phyloP scores from a whole-genome alignment of 2,329 filamentous ascomycete species.

The Ascochyta fabae region DNA sequence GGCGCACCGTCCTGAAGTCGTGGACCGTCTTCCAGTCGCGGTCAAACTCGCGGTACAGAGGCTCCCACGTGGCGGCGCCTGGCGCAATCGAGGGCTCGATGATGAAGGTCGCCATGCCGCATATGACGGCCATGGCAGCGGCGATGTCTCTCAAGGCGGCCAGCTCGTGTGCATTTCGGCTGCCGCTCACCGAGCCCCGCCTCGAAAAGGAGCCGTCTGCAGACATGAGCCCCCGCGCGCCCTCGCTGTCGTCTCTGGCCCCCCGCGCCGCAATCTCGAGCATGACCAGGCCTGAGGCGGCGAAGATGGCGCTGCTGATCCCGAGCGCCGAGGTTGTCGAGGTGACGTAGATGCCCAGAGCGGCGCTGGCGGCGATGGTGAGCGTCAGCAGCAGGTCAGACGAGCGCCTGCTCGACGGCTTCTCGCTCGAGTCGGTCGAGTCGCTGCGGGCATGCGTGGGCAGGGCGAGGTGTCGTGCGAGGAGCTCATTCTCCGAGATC shows the following conservation, averaged over 20 bases:
- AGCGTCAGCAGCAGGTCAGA: slow-evolving; percentile 41
- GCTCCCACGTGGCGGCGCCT: slow-evolving; percentile 37
- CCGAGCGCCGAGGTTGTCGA: slow-evolving; percentile 49
- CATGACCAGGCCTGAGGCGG: slow-evolving; percentile 50
- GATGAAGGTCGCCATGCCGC: slow-evolving; percentile 36
- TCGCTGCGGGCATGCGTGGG: slow-evolving; percentile 32
- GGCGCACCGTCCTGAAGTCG: slow-evolving; percentile 33
- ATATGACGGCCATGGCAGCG: slow-evolving; percentile 30
- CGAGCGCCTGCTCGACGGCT: slow-evolving; percentile 29
- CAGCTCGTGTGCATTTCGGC: slow-evolving; percentile 31
- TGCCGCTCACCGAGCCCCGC: slow-evolving; percentile 32
- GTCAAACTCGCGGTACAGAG: slow-evolving; percentile 29
- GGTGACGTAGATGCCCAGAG: slow-evolving; percentile 44
- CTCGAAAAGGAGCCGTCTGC: slow-evolving; percentile 44
- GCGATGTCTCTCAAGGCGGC: slow-evolving; percentile 41
- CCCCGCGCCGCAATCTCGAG: slow-evolving; percentile 46
- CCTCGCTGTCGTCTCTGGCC: slow-evolving; percentile 31
- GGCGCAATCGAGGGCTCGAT: slow-evolving; percentile 38
- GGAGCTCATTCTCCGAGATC: slow-evolving; percentile 37
- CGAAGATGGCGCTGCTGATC: slow-evolving; percentile 51
- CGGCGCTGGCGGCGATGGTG: slow-evolving; percentile 46
- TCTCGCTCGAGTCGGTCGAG: slow-evolving; percentile 27
- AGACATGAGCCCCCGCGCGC: slow-evolving; percentile 42
- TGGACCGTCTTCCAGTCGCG: slow-evolving; percentile 39
- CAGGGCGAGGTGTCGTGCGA: slow-evolving; percentile 32